Conservation (phyloP, 208 protist genomes). For the Leishmania major region DNA sequence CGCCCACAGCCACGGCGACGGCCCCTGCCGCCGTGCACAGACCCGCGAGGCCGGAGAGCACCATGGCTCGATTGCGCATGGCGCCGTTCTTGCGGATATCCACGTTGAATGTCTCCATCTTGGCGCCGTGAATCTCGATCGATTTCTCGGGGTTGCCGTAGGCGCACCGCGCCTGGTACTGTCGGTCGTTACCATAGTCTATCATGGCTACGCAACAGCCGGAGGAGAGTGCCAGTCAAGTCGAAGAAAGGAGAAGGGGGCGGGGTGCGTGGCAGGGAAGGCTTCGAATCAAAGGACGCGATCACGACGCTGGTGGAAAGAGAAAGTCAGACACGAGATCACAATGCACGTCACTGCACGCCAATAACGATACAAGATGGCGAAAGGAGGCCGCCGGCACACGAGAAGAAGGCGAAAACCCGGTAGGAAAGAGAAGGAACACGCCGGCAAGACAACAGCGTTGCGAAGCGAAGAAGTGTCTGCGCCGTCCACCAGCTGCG, state of each 20-base stretch:
- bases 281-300: not conserved
- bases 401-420: not conserved
- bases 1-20: constrained; percentile 29
- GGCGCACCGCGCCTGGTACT: constrained; percentile 51
- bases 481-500: no score
- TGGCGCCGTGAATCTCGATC: constrained; percentile 59
- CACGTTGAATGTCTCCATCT: constrained; percentile 86
- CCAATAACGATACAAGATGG: not conserved
- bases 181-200: constrained; percentile 40
- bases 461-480: no score
- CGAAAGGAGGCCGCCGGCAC: not conserved
- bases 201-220: constrained; percentile 17
- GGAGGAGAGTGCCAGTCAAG: not conserved
- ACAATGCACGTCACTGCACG: not conserved
- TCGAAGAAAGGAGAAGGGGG: constrained; percentile 7
- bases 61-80: constrained; percentile 75
- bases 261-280: not conserved
- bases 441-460: not conserved
- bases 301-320: not conserved
- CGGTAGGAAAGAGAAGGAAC: not conserved
- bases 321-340: not conserved
- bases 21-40: constrained; percentile 55
- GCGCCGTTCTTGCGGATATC: constrained; percentile 85
- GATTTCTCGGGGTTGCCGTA: constrained; percentile 75
- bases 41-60: constrained; percentile 56